phyloP scores from a whole-genome alignment of 345 rosid species.

The Lumnitzera racemosa region DNA sequence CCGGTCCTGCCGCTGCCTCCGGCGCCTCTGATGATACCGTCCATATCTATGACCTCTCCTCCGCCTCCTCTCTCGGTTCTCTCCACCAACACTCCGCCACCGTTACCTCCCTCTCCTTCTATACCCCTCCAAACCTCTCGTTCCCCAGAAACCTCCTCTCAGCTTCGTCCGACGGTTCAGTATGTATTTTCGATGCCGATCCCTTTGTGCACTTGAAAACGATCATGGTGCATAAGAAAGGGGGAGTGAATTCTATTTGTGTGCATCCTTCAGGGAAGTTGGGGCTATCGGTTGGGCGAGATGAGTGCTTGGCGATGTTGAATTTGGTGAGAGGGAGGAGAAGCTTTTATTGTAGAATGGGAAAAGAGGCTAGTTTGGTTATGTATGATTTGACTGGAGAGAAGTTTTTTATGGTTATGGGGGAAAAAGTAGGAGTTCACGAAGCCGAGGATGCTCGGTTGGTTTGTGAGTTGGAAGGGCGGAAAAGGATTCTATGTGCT shows the following conservation, averaged over 20 bases:
- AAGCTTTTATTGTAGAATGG: conserved; percentile 66
- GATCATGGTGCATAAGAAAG: conserved; percentile 53
- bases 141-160: conserved; percentile 88
- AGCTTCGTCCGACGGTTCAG: conserved; percentile 72
- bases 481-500: conserved; percentile 68
- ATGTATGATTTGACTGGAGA: conserved; percentile 55
- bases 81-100: conserved; percentile 65
- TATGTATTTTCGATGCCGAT: conserved; percentile 76
- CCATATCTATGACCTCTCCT: conserved; percentile 74
- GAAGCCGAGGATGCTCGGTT: conserved; percentile 80
- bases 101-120: conserved; percentile 71
- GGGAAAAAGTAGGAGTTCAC: conserved; percentile 58
- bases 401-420: conserved; percentile 64
- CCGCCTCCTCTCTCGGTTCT: conserved; percentile 81
- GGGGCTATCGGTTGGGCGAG: conserved; percentile 72
- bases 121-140: conserved; percentile 59
- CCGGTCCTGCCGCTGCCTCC: conserved; percentile 80
- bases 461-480: conserved; percentile 48
- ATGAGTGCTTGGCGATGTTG: conserved; percentile 76
- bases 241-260: conserved; percentile 54
- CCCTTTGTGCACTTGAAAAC: conserved; percentile 80
- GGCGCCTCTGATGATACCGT: conserved; percentile 78
- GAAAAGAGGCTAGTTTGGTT: conserved; percentile 62
- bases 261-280: conserved; percentile 82
- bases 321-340: conserved; percentile 86